phyloP scores from a whole-genome alignment of 1,139 yeast genomes.

The Hyphopichia pseudoburtonii region DNA sequence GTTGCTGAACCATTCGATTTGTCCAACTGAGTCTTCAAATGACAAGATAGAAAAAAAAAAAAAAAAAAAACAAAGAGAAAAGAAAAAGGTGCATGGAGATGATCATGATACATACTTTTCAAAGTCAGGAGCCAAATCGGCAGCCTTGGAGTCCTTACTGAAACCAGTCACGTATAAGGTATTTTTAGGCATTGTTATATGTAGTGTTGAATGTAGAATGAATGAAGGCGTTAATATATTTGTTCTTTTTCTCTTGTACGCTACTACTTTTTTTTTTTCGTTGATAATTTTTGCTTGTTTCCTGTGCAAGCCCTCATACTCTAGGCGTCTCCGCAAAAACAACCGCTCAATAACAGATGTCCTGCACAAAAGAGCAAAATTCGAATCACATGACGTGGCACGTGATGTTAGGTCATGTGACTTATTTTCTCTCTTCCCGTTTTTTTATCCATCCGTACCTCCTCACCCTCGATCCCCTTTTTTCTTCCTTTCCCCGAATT shows the following conservation, averaged over 20 bases:
- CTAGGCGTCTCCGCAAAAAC: too few relatives aligned
- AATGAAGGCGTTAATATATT: too few relatives aligned
- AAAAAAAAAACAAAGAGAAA: background rate
- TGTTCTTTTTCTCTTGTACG: background rate
- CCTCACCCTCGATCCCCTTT: too few relatives aligned
- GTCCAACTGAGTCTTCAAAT: background rate
- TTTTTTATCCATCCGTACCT: too few relatives aligned
- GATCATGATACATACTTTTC: constrained; percentile 53
- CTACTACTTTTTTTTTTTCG: too few relatives aligned
- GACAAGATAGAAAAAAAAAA: too few relatives aligned
- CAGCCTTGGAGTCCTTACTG: constrained; percentile 58
- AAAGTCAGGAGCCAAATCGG: constrained; percentile 66
- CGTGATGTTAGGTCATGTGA: too few relatives aligned
- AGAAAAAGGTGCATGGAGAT: background rate
- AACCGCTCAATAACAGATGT: too few relatives aligned
- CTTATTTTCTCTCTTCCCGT: too few relatives aligned
- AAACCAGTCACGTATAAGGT: constrained; percentile 68
- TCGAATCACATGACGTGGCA: too few relatives aligned
- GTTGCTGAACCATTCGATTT: background rate
- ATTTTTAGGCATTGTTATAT: constrained; percentile 51
- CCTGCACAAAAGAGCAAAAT: too few relatives aligned
- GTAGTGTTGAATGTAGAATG: background rate
- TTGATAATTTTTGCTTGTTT: background rate
- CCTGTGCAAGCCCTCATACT: background rate
- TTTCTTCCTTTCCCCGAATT: too few relatives aligned